phyloP scores from a whole-genome alignment of 495 filamentous ascomycete species.

The Aspergillus conjunctus region DNA sequence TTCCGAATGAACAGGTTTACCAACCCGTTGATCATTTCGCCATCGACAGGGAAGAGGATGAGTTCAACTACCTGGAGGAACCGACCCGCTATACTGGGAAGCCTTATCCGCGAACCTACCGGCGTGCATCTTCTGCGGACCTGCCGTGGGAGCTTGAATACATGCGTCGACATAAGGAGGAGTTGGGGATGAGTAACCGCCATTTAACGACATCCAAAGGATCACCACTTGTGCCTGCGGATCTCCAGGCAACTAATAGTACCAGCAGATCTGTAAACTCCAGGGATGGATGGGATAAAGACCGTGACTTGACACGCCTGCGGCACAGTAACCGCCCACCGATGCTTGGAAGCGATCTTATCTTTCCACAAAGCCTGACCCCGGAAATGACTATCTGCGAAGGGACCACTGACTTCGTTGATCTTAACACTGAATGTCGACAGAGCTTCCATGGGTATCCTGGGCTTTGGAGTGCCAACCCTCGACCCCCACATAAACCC shows the following conservation, averaged over 20 bases:
- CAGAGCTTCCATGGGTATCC: constrained; percentile 33
- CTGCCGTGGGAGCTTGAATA: constrained; percentile 54
- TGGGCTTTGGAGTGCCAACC: constrained; percentile 47
- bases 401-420: constrained; percentile 51
- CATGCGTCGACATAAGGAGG: constrained; percentile 53
- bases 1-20: constrained; percentile 65
- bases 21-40: constrained; percentile 64
- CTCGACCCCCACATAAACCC: constrained; percentile 28
- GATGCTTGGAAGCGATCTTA: constrained; percentile 78
- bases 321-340: constrained; percentile 65
- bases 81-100: constrained; percentile 14
- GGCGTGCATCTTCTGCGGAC: constrained; percentile 51
- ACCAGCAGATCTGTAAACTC: constrained; percentile 26
- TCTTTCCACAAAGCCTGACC: constrained; percentile 74
- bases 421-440: constrained; percentile 37
- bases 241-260: constrained; percentile 28
- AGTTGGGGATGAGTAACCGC: constrained; percentile 42
- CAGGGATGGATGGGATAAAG: constrained; percentile 45
- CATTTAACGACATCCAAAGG: constrained; percentile 30
- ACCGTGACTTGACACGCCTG: constrained; percentile 50
- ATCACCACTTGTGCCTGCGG: constrained; percentile 20
- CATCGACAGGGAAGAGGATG: constrained; percentile 55
- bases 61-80: constrained; percentile 37
- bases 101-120: constrained; percentile 9
- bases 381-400: constrained; percentile 82